These are phyloP conservation scores for Aspergillus kassunensis DNA, from an alignment of 495 filamentous ascomycete genomes.

Conservation along the genomic window DNA sequence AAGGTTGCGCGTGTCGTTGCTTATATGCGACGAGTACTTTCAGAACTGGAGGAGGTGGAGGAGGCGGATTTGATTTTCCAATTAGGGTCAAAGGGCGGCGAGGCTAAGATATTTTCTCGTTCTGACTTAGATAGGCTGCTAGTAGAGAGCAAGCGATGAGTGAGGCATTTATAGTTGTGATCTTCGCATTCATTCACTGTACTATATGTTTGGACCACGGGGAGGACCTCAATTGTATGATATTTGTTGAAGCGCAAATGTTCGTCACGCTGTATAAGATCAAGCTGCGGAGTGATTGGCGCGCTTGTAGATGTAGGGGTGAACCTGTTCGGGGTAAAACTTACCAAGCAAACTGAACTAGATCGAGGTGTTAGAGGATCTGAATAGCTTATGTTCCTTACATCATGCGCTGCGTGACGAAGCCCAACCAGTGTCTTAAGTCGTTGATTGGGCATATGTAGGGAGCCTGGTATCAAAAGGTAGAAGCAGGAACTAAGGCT, in stretches of 20 bases:
- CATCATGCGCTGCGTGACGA: too few relatives aligned
- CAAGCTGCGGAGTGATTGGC: too few relatives aligned
- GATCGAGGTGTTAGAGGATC: too few relatives aligned
- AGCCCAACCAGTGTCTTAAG: too few relatives aligned
- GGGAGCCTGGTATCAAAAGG: too few relatives aligned
- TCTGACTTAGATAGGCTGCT: constrained; percentile 33
- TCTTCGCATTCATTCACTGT: neutral
- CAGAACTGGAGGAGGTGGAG: constrained; percentile 55
- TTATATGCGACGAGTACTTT: constrained; percentile 69
- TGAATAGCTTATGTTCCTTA: too few relatives aligned
- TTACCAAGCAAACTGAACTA: too few relatives aligned
- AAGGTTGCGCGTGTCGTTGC: constrained; percentile 69
- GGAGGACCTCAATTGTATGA: neutral
- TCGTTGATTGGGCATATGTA: too few relatives aligned
- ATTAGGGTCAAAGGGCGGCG: constrained; percentile 20
- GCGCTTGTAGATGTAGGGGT: too few relatives aligned
- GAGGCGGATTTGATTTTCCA: constrained; percentile 53
- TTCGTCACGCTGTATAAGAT: neutral
- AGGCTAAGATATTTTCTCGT: constrained; percentile 32
- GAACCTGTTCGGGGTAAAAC: too few relatives aligned
- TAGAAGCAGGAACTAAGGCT: too few relatives aligned
- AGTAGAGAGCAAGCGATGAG: constrained; percentile 27
- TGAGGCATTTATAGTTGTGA: neutral
- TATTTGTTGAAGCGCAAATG: neutral
- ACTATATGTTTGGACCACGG: neutral